Base-by-base conservation (phyloP, 2,329 filamentous ascomycete species). In the Lachnellula suecica region DNA sequence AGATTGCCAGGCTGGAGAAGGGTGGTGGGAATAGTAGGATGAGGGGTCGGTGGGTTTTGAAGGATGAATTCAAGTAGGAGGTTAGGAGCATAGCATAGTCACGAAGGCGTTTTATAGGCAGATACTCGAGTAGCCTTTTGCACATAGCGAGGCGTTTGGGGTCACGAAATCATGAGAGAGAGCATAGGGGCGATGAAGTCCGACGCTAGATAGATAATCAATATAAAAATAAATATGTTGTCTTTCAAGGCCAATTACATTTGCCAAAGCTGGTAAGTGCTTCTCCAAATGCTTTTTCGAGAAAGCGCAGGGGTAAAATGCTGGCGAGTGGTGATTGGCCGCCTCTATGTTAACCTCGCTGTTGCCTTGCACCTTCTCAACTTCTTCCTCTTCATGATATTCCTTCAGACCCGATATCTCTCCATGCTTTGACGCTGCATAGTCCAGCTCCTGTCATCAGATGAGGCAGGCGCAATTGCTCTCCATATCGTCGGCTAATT, bases 1-100 rank as follows among this genome's bases (percentile, higher is more conserved):
- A 78, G 56, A 87, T 96, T 63, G 93, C 93, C 1, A 81, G 75
- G 49, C 71, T 96, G 67, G 78, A 82, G 67, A 69, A 70, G 9
- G 79, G 60, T 13, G 43, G 43, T 15, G 43, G 43, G 19, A 63
- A 61, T 49, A 55, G 52, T 42, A 56, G 63, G 37, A 63, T 66
- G 64, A 59, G 66, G 46, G 64, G 63, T 3, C 57, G 53, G 44
- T 69, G 67, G 67, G 60, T 63, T 19, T 55, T 69, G 51, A 68
- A 62, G 47, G 63, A 67, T 40, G 67, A 65, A 29, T 69, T 64
- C 47, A 67, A 66, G 49, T 67, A n/a, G n/a, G 35, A 50, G 29
- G 9, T 35, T 34, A 43, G 35, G 25, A 15, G 17, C 5, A 29
- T 25, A 35, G 42, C 17, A 35, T 35, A 17, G 31, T n/a, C n/a